These are phyloP conservation scores for Hymenoscyphus linearis DNA, from an alignment of 2,329 filamentous ascomycete genomes.

Conservation along the genomic window DNA sequence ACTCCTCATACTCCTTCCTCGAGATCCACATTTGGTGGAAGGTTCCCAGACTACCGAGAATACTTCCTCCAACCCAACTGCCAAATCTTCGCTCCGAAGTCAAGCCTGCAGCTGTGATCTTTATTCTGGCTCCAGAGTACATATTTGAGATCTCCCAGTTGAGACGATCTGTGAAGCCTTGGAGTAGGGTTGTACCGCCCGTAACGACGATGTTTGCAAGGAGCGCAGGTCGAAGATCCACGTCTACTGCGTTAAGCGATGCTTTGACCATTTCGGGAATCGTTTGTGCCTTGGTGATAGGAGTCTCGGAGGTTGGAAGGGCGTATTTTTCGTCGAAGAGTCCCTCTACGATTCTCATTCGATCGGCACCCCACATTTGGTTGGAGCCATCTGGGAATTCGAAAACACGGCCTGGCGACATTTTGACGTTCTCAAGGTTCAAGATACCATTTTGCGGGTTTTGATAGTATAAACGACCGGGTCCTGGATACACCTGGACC, in stretches of 20 bases:
- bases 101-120: constrained; percentile 81
- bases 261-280: constrained; percentile 78
- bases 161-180: constrained; percentile 86
- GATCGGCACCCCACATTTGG: constrained; percentile 85
- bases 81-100: constrained; percentile 87
- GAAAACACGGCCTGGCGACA: constrained; percentile 76
- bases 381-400: constrained; percentile 98
- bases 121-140: constrained; percentile 81
- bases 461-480: constrained; percentile 53
- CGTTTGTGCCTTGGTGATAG: constrained; percentile 67
- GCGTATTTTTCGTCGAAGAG: constrained; percentile 85
- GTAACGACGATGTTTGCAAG: constrained; percentile 90
- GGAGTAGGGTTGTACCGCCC: constrained; percentile 78
- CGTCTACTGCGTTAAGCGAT: constrained; percentile 74
- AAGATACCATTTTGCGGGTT: constrained; percentile 44
- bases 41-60: constrained; percentile 87
- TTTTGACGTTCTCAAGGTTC: constrained; percentile 72
- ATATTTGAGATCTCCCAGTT: constrained; percentile 75
- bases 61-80: constrained; percentile 94
- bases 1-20: constrained; percentile 95
- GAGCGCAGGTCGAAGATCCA: constrained; percentile 78
- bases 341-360: constrained; percentile 80
- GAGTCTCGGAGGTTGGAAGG: constrained; percentile 42
- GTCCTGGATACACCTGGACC: constrained; percentile 86
- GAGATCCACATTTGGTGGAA: constrained; percentile 99